Evolutionary conservation across 1,284 basidiomycete species (phyloP), one percentile per base, ranked within the genome.

Genomic region (Pterulicium gracile): DNA sequence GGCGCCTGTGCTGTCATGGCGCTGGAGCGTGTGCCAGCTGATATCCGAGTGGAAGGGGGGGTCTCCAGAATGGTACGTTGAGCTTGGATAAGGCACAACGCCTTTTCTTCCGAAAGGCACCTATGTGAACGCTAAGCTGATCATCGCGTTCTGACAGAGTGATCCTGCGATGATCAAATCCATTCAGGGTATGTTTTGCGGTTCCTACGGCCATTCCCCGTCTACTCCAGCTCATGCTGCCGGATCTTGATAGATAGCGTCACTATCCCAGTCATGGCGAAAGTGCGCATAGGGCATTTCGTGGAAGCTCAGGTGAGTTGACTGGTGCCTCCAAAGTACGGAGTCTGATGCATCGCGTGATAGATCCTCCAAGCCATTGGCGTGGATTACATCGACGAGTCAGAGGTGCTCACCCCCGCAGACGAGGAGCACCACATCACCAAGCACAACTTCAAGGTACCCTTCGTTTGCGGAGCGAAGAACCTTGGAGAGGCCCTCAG

Each of bases 1-100:
- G 95, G 96, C 50, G 95, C 95, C 12, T 93, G 90, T 62, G 95
- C 95, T 52, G 95, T 98, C 53, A 98, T 98, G 95, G 92, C 91
- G 12, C 75, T 94, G 4, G 92, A 97, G 65, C 77, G 95, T 53
- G 93, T 98, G 12, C 95, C 95, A 15, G 94, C 95, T 24, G 93
- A 98, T 61, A 98, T 98, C 58, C 79, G 93, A 52, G 73, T 75
- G 32, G 72, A 88, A 62, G 93, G 93, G 35, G 93, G 93, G 51
- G 93, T 97, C 47, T 89, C 93, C 1, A 75, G 93, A 51, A 96
- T 97, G 93, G 89, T 89, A 57, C 55, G 73, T 56, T 44, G 35
- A 44, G 21, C 45, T 20, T 21, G 13, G 43, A 18, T 47, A 35
- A 23, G 19, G n/a, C 40, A 18, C 41, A 24, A 3, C 18, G 24